These are phyloP conservation scores for Gentiana macrophylla DNA, from an alignment of 257 asterid genomes.

Conservation along the genomic window DNA sequence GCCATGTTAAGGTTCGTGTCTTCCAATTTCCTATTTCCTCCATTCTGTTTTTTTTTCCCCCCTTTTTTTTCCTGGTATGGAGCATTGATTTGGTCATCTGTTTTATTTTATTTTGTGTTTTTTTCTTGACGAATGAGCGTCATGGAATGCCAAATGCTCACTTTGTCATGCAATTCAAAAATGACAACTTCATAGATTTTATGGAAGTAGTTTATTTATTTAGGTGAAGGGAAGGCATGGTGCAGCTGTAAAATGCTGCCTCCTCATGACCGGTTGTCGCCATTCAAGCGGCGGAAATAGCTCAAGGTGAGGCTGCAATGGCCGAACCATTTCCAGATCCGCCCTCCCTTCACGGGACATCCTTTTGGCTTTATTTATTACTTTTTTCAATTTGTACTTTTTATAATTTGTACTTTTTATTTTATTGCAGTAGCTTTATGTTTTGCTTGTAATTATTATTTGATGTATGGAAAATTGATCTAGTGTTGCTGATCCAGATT, in stretches of 20 bases:
- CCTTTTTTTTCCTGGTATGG: background rate
- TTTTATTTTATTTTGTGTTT: background rate
- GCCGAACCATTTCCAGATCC: too few relatives aligned
- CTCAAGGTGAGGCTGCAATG: too few relatives aligned
- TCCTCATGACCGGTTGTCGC: too few relatives aligned
- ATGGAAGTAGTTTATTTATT: too few relatives aligned
- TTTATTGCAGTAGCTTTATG: background rate
- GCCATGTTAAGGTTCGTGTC: slow-evolving; percentile 12
- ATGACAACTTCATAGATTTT: too few relatives aligned
- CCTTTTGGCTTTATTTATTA: background rate
- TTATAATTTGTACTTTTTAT: too few relatives aligned
- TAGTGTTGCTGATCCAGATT: slow-evolving; percentile 4
- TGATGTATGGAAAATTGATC: background rate
- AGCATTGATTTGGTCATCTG: background rate
- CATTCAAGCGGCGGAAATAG: too few relatives aligned
- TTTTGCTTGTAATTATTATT: background rate
- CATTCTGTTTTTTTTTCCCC: background rate
- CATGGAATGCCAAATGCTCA: too few relatives aligned
- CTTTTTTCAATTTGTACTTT: background rate
- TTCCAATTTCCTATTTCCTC: background rate
- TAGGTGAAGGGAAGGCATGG: too few relatives aligned
- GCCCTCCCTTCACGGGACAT: background rate
- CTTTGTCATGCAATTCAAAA: too few relatives aligned
- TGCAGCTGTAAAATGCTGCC: too few relatives aligned
- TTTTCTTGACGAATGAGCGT: background rate